A percentile compares a stretch with the other conserved stretches of the same genome.
Conservation (phyloP, 2,329 filamentous ascomycete species). For the Apiospora malaysiana region DNA sequence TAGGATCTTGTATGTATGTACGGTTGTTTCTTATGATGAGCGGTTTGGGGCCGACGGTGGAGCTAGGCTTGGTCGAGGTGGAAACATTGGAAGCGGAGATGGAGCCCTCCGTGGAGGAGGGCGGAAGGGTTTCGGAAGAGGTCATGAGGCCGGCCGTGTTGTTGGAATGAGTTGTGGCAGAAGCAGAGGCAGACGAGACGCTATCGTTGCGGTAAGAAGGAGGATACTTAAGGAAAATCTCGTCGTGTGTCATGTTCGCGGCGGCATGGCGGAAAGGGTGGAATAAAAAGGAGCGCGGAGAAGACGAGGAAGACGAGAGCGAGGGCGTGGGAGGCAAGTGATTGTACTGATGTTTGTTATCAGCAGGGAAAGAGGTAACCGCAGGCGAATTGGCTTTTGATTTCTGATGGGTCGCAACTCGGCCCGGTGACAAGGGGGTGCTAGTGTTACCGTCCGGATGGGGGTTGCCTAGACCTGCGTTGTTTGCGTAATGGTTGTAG, state of each 20-base stretch:
- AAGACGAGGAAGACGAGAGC: constrained; percentile 15
- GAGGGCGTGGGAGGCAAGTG: constrained; percentile 16
- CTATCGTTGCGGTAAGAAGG: constrained; percentile 50
- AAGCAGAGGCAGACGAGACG: constrained; percentile 53
- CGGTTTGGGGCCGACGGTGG: constrained; percentile 47
- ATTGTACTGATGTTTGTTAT: constrained; percentile 17
- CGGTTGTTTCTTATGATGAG: constrained; percentile 79
- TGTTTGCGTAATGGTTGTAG: constrained; percentile 14
- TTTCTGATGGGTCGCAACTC: constrained; percentile 12
- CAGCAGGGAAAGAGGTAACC: neutral
- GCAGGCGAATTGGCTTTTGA: constrained; percentile 13
- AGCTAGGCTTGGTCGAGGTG: constrained; percentile 32
- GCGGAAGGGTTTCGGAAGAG: constrained; percentile 51
- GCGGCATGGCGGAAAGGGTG: constrained; percentile 19
- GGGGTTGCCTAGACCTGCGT: neutral
- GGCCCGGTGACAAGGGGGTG: constrained; percentile 17
- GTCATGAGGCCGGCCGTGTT: constrained; percentile 51
- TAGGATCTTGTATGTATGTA: constrained; percentile 78
- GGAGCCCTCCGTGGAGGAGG: constrained; percentile 48
- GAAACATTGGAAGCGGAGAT: constrained; percentile 37
- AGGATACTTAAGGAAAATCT: constrained; percentile 24
- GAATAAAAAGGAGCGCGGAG: constrained; percentile 5
- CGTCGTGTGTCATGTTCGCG: constrained; percentile 21
- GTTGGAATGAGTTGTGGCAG: constrained; percentile 46
- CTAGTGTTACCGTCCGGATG: constrained; percentile 15